Percentiles rank a stretch among this genome's conserved stretches.
Evolutionary conservation across 75 land plant species (phyloP).

Genomic region (Isoetes taiwanensis): DNA sequence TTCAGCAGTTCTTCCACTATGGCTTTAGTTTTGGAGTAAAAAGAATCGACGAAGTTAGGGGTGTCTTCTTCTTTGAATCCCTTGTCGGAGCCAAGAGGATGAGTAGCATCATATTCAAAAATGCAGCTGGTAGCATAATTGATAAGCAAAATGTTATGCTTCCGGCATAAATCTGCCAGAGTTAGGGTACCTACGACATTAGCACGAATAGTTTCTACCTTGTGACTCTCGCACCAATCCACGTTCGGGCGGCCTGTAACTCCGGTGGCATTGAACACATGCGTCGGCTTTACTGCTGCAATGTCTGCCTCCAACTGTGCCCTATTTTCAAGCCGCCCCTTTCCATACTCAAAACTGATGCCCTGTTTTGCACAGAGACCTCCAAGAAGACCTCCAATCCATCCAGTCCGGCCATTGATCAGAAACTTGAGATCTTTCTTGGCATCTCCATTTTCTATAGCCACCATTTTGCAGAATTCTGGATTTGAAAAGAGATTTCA

Average conservation of each 20-base stretch:
- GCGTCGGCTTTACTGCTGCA: conserved; percentile 30
- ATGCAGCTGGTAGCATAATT: conserved; percentile 65
- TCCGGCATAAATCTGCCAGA: conserved; percentile 49
- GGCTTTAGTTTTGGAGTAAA: conserved; percentile 62
- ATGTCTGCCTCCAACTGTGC: conserved; percentile 23
- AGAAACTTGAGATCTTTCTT: conserved; percentile 21
- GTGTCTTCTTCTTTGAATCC: conserved; percentile 59
- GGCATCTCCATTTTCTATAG: too few species aligned
- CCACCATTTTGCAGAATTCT: too few species aligned
- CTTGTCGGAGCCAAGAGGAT: conserved; percentile 38
- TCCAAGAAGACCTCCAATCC: conserved; percentile 49
- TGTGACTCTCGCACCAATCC: conserved; percentile 51
- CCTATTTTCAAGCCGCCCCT: conserved; percentile 41
- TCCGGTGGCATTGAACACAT: conserved; percentile 57
- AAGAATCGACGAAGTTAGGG: conserved; percentile 55
- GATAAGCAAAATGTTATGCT: conserved; percentile 36
- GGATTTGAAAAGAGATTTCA: too few species aligned
- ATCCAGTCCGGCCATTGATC: conserved; percentile 49
- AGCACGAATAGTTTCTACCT: conserved; percentile 49
- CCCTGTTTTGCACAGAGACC: conserved; percentile 32
- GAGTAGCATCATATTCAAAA: conserved; percentile 56
- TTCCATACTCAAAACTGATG: conserved; percentile 35
- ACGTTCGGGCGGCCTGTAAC: conserved; percentile 57
- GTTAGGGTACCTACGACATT: conserved; percentile 61
- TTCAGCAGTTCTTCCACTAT: conserved; percentile 65